A percentile compares a stretch with the other conserved stretches of the same genome.
Conservation (phyloP, 2,329 filamentous ascomycete species). For the Chrysoporthe puriensis region DNA sequence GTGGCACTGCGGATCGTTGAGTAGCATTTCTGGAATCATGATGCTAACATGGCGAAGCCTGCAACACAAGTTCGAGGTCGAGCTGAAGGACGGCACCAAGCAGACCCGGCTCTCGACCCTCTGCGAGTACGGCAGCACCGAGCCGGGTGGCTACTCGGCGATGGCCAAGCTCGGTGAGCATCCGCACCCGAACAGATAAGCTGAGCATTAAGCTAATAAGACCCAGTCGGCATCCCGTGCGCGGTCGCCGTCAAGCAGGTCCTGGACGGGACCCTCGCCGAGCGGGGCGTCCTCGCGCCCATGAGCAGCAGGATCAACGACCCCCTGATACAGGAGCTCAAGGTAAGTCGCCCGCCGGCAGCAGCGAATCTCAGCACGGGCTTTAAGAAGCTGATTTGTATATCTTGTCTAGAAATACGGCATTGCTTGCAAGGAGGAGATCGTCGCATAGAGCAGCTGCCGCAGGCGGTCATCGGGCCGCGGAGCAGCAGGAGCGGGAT, state of each 20-base stretch:
- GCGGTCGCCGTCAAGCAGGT: constrained; percentile 78
- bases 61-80: constrained; percentile 18
- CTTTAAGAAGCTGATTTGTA: not conserved
- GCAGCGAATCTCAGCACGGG: not conserved
- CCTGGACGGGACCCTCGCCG: constrained; percentile 72
- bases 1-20: no score
- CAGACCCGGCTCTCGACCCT: constrained; percentile 15
- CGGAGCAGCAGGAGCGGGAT: not conserved
- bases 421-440: constrained; percentile 12
- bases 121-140: constrained; percentile 18
- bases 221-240: constrained; percentile 37
- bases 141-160: constrained; percentile 9
- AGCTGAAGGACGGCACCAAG: constrained; percentile 12
- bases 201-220: not conserved
- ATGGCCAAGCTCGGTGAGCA: constrained; percentile 13
- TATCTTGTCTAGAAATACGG: not conserved
- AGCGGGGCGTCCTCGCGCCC: constrained; percentile 77
- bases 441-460: not conserved
- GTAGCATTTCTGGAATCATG: constrained; percentile 72
- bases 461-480: not conserved
- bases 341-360: constrained; percentile 43
- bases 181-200: no score
- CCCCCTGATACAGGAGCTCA: constrained; percentile 76
- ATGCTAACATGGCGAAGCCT: constrained; percentile 78
- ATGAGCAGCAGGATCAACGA: constrained; percentile 73